Percentiles rank a stretch among this genome's conserved stretches.
Conservation (phyloP, 495 filamentous ascomycete species). For the Talaromyces borbonicus region DNA sequence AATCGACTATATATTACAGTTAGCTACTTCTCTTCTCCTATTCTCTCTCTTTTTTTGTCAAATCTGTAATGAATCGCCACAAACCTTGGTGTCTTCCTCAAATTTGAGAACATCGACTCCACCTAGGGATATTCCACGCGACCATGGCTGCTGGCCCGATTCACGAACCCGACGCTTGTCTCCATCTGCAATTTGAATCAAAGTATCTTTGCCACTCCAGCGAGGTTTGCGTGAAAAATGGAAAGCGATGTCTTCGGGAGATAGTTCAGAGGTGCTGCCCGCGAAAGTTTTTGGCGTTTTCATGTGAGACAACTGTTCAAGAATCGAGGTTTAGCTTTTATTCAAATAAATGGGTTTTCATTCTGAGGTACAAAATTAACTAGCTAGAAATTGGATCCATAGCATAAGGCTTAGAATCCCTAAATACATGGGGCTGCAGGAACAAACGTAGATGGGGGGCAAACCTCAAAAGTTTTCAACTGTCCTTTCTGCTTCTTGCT, state of each 20-base stretch:
- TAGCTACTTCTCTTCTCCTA: too few relatives aligned
- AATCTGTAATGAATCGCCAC: too few relatives aligned
- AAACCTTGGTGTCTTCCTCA: conserved; percentile 17
- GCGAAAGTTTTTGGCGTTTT: conserved; percentile 58
- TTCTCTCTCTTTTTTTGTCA: too few relatives aligned
- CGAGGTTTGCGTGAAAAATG: conserved; percentile 61
- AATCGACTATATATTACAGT: conserved; percentile 14
- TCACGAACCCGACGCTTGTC: conserved; percentile 7
- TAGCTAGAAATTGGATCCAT: conserved; percentile 9
- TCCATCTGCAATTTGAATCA: conserved; percentile 50
- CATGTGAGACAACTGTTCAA: conserved; percentile 75
- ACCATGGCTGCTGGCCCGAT: conserved; percentile 18
- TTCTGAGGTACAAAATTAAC: conserved; percentile 6
- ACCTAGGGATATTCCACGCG: conserved; percentile 23
- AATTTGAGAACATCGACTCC: conserved; percentile 25
- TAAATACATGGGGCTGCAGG: conserved; percentile 9
- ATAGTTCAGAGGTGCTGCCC: conserved; percentile 48
- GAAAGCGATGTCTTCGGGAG: conserved; percentile 45
- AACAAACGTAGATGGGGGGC: conserved; percentile 34
- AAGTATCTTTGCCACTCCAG: conserved; percentile 65
- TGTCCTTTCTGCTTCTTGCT: conserved; percentile 34
- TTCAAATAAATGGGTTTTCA: conserved; percentile 24
- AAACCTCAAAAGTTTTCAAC: conserved; percentile 64
- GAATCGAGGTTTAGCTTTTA: conserved; percentile 27
- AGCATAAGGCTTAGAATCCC: conserved; percentile 5